Evolutionary conservation across 1,284 basidiomycete genomes (phyloP).

Genomic region (Papiliotrema fonsecae): DNA sequence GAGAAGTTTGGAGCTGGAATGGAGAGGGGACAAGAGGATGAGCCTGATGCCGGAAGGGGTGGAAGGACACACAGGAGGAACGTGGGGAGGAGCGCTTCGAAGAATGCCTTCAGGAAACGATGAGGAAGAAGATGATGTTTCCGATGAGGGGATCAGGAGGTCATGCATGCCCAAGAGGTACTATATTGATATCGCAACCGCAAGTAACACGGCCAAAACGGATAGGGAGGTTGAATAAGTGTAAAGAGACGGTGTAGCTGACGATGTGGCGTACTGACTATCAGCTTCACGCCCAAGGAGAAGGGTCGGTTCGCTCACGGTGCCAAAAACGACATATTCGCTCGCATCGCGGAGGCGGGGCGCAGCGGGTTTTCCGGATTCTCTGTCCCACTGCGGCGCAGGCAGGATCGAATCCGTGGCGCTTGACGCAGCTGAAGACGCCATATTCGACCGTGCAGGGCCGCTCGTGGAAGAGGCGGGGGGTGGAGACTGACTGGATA

Average conservation of each 20-base stretch:
- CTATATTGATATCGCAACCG: background rate
- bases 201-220: no score
- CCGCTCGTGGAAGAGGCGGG: no score
- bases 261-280: background rate
- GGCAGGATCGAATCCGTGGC: no score
- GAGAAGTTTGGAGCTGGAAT: constrained; percentile 78
- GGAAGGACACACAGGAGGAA: constrained; percentile 68
- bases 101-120: constrained; percentile 64
- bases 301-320: background rate
- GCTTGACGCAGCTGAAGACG: no score
- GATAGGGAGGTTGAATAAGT: no score
- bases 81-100: constrained; percentile 75
- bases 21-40: constrained; percentile 64
- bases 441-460: no score
- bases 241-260: background rate
- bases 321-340: no score
- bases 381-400: no score
- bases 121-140: constrained; percentile 11
- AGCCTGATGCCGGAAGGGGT: constrained; percentile 47
- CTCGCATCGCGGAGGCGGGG: no score
- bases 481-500: no score
- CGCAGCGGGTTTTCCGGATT: no score
- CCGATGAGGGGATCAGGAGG: background rate
- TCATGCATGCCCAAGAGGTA: background rate
- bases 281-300: background rate